phyloP scores from a whole-genome alignment of 2,329 filamentous ascomycete genomes.

The Elsinoe ampelina region DNA sequence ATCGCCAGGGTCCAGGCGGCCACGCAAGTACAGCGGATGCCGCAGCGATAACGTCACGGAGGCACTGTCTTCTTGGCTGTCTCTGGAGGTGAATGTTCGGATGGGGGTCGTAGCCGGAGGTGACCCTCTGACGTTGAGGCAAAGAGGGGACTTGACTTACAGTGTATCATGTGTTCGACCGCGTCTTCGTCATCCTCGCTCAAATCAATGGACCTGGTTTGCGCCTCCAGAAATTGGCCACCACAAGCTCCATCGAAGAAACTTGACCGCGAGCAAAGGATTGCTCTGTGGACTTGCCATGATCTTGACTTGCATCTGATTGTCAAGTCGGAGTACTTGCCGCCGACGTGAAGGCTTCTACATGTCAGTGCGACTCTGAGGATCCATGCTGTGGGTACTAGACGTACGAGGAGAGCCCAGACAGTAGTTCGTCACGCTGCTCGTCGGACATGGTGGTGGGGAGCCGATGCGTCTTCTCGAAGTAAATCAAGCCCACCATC shows the following conservation, averaged over 20 bases:
- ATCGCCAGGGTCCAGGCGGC: not conserved
- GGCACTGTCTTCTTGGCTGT: not conserved
- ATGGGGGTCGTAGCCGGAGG: no score
- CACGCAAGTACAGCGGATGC: not conserved
- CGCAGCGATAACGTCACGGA: not conserved
- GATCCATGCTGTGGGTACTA: slow-evolving; percentile 1
- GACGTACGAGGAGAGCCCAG: slow-evolving; percentile 39
- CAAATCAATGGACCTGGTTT: slow-evolving; percentile 28
- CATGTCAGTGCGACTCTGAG: slow-evolving; percentile 16
- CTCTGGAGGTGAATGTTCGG: no score
- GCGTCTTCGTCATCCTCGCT: slow-evolving; percentile 31
- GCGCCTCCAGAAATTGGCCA: slow-evolving; percentile 26
- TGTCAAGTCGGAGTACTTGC: slow-evolving; percentile 41
- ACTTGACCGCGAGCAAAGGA: slow-evolving; percentile 39
- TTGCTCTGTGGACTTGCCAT: slow-evolving; percentile 40
- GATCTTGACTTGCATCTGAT: slow-evolving; percentile 37
- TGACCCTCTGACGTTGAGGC: not conserved
- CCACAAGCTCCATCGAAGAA: slow-evolving; percentile 36
- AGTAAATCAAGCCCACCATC: slow-evolving; percentile 1
- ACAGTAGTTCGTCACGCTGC: slow-evolving; percentile 37
- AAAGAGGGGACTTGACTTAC: slow-evolving; percentile 22
- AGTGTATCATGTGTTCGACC: slow-evolving; percentile 33
- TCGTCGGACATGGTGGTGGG: slow-evolving; percentile 22
- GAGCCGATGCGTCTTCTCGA: slow-evolving; percentile 8
- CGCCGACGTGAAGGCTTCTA: slow-evolving; percentile 27